Base-by-base conservation (phyloP, 805 yeast species). In the Yarrowia hollandica region DNA sequence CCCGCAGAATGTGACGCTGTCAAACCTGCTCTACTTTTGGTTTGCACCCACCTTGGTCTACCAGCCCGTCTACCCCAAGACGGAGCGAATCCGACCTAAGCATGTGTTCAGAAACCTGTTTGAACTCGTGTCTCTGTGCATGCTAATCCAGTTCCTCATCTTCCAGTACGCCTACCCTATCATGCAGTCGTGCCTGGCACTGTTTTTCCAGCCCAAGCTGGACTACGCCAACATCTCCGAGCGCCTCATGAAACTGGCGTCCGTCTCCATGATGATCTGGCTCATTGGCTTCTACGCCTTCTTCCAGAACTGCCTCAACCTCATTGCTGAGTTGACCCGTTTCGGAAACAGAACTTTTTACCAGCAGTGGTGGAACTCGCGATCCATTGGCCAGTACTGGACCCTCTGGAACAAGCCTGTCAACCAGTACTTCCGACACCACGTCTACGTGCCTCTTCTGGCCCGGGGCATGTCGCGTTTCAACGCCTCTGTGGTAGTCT, bases 361-460 rank as follows among this genome's bases (percentile, higher is more conserved):
- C 60, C 73, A 69, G 28, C 79, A 77, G 61, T 77, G 81, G 81
- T 77, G 81, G 81, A 77, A 77, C 60, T 73, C 79, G 1, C 75
- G 77, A n/a, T 73, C 79, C 15, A 75, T 78, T 11, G 77, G 76
- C 16, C 70, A 77, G 15, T 78, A 76, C 64, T 78, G 81, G 81
- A 69, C 74, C 23, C 68, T 69, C 46, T 77, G 81, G 81, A 77
- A 77, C 65, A 70, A 67, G 61, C 79, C 80, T 1, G 75, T 77
- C 35, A 66, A 73, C 39, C 72, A 72, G 62, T 77, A 74, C 65
- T 74, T 77, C 63, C 66, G 72, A 18, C 70, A 80, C 7, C 81
- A 77, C 62, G 55, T 77, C 30, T 76, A 74, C 61, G 64, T 66
- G 1, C 80, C 80, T 2, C 64, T 77, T 31, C 64, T 75, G 37